Conservation (phyloP, 164 flowering plant genomes). For the Chimonanthus salicifolius region DNA sequence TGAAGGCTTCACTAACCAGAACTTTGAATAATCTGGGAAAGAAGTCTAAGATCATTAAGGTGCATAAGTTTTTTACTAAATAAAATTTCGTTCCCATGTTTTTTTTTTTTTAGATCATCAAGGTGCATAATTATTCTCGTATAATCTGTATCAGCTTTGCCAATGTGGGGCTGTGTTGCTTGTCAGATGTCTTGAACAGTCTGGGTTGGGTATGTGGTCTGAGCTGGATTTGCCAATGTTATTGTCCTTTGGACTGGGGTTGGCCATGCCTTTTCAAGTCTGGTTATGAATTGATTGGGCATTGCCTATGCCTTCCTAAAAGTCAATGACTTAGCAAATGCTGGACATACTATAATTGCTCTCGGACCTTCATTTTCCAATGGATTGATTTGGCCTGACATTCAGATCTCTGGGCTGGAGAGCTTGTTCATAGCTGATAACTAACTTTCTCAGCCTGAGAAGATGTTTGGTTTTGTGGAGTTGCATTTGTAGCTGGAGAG, state of each 20-base stretch:
- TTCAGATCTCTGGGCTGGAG: neutral
- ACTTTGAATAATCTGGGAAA: slow-evolving; percentile 80
- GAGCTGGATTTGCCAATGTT: too few species aligned
- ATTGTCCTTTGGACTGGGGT: too few species aligned
- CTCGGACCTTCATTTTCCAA: neutral
- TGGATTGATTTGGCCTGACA: neutral
- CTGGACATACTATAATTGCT: too few species aligned
- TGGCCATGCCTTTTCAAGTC: too few species aligned
- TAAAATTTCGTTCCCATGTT: neutral
- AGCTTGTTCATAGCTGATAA: neutral
- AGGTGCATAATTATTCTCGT: too few species aligned
- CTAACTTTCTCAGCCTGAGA: neutral
- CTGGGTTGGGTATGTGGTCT: neutral
- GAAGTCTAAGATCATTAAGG: slow-evolving; percentile 87
- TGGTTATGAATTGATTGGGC: too few species aligned
- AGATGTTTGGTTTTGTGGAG: neutral
- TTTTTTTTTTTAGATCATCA: too few species aligned
- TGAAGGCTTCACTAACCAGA: slow-evolving; percentile 86
- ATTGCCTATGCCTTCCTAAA: too few species aligned
- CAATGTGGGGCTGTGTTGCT: neutral
- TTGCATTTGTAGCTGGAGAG: neutral
- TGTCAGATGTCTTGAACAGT: neutral
- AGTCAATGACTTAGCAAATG: too few species aligned
- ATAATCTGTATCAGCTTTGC: too few species aligned
- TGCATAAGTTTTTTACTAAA: slow-evolving; percentile 11